These are phyloP conservation scores for Ilyonectria mors-panacis DNA, from an alignment of 2,329 filamentous ascomycete genomes.

Conservation along the genomic window DNA sequence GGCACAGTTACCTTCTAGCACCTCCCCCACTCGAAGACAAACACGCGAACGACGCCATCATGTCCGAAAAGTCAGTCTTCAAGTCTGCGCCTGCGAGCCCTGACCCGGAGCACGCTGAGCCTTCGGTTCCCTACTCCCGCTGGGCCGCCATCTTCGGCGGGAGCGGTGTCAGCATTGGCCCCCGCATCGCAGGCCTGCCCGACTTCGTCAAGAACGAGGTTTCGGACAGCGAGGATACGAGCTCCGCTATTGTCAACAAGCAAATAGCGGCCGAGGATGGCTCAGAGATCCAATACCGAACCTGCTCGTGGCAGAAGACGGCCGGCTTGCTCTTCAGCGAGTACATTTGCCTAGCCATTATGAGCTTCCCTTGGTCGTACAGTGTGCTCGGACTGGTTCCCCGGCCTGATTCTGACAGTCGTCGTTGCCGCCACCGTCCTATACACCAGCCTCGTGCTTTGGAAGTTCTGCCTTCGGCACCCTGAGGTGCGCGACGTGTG, in stretches of 20 bases:
- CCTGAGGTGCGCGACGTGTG: conserved; percentile 94
- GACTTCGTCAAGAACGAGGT: conserved; percentile 51
- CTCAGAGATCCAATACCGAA: conserved; percentile 90
- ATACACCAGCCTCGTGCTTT: conserved; percentile 77
- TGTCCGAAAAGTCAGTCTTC: conserved; percentile 47
- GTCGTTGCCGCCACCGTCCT: conserved; percentile 84
- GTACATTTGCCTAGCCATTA: conserved; percentile 93
- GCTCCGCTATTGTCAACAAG: conserved; percentile 66
- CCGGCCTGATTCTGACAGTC: conserved; percentile 85
- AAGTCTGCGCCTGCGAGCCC: conserved; percentile 36
- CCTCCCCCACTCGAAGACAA: background rate
- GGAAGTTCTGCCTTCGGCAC: conserved; percentile 92
- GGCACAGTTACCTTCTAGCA: background rate
- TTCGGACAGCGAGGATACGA: conserved; percentile 63
- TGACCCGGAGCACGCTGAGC: conserved; percentile 43
- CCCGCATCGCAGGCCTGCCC: conserved; percentile 65
- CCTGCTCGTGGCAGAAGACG: conserved; percentile 96
- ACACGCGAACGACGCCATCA: conserved; percentile 30
- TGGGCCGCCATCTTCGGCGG: conserved; percentile 58
- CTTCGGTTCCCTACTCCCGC: conserved; percentile 44
- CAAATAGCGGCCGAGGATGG: conserved; percentile 85
- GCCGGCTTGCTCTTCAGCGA: conserved; percentile 92
- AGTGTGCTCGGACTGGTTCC: conserved; percentile 89
- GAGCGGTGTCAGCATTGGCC: conserved; percentile 60
- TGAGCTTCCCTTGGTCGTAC: conserved; percentile 97